phyloP scores from a whole-genome alignment of 345 rosid species.

The Linum usitatissimum region DNA sequence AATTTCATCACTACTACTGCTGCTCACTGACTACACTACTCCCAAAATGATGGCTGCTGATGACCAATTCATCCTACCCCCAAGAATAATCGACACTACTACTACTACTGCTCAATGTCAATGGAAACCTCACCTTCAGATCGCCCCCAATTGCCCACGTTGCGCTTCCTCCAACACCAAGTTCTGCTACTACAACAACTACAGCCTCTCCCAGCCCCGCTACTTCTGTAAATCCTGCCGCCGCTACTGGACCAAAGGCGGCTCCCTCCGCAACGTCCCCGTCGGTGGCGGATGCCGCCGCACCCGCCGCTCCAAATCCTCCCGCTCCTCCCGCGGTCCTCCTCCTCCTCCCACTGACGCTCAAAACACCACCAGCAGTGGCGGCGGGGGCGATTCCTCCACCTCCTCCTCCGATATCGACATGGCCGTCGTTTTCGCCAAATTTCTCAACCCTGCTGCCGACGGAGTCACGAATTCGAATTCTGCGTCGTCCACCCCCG shows the following conservation, averaged over 20 bases:
- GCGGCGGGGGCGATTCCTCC: background rate
- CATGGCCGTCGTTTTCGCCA: constrained; percentile 63
- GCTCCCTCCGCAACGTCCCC: constrained; percentile 71
- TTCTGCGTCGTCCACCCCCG: constrained; percentile 14
- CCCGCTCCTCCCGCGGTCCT: background rate
- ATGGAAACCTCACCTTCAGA: constrained; percentile 25
- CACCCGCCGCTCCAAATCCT: constrained; percentile 40
- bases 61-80: background rate
- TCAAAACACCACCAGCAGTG: background rate
- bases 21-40: too few species aligned
- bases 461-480: background rate
- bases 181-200: constrained; percentile 88
- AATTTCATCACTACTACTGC: too few species aligned
- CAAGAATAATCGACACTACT: background rate
- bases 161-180: constrained; percentile 83
- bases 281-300: constrained; percentile 83
- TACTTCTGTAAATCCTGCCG: constrained; percentile 78
- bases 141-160: constrained; percentile 74
- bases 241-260: constrained; percentile 89
- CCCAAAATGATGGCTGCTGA: too few species aligned
- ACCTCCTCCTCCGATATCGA: constrained; percentile 35
- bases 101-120: background rate
- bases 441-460: constrained; percentile 35
- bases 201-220: constrained; percentile 83
- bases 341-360: background rate